These are phyloP conservation scores for Apophysomyces ossiformis DNA, from an alignment of 371 early-diverging fungal genomes.

Conservation along the genomic window DNA sequence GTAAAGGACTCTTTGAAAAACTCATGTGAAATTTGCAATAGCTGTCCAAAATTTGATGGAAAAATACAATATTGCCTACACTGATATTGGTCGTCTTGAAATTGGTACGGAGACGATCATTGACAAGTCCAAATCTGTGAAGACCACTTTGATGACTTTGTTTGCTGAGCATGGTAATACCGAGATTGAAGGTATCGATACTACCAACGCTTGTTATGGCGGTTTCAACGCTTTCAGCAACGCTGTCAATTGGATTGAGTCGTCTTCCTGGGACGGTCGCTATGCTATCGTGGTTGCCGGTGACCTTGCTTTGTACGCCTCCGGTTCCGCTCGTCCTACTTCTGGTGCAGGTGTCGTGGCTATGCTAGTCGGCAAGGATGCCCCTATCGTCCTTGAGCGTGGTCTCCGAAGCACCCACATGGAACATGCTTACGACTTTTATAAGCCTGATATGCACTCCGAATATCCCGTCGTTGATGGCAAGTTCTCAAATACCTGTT, in stretches of 20 bases:
- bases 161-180: slow-evolving; percentile 91
- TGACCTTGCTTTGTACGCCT: slow-evolving; percentile 96
- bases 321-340: slow-evolving; percentile 92
- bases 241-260: slow-evolving; percentile 95
- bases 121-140: slow-evolving; percentile 98
- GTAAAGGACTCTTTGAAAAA: too few relatives aligned
- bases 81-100: slow-evolving; percentile 93
- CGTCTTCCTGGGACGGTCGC: slow-evolving; percentile 92
- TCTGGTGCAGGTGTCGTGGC: slow-evolving; percentile 97
- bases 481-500: slow-evolving; percentile 89
- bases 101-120: slow-evolving; percentile 99
- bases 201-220: slow-evolving; percentile 99
- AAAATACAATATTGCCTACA: slow-evolving; percentile 86
- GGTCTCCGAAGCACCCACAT: slow-evolving; percentile 92
- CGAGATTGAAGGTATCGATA: slow-evolving; percentile 95
- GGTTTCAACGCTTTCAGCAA: slow-evolving; percentile 97
- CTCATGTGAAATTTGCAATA: slow-evolving; percentile 22
- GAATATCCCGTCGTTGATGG: slow-evolving; percentile 98
- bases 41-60: slow-evolving; percentile 91
- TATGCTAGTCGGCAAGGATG: slow-evolving; percentile 93
- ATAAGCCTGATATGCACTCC: slow-evolving; percentile 96
- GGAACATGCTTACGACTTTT: slow-evolving; percentile 97
- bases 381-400: slow-evolving; percentile 92
- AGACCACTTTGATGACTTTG: slow-evolving; percentile 94
- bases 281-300: slow-evolving; percentile 93